Conservation (phyloP, 257 asterid species). For the Paulownia fortunei region DNA sequence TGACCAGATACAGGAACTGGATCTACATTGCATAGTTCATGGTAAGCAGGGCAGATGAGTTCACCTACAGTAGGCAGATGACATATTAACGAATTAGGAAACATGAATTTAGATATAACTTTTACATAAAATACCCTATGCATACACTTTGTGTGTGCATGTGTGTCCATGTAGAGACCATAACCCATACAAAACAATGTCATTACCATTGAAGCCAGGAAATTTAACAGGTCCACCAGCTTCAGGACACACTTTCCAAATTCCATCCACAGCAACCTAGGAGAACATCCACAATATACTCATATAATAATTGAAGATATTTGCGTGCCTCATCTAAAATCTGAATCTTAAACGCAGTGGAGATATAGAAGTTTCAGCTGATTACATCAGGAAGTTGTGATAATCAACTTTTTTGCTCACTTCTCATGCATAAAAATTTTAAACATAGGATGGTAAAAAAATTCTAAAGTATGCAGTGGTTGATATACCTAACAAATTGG, state of each 20-base stretch:
- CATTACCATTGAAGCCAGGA: constrained; percentile 84
- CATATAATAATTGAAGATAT: constrained; percentile 1
- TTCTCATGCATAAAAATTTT: background rate
- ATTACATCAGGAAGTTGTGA: background rate
- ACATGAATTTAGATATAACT: background rate
- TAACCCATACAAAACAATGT: constrained; percentile 6
- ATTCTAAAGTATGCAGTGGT: background rate
- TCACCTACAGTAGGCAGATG: constrained; percentile 61
- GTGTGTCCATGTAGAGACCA: too few species aligned
- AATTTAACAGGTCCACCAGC: constrained; percentile 83
- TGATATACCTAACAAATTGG: background rate
- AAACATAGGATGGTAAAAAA: background rate
- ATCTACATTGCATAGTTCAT: constrained; percentile 76
- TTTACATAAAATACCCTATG: background rate
- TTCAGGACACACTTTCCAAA: constrained; percentile 84
- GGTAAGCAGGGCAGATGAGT: constrained; percentile 90
- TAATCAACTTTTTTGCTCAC: background rate
- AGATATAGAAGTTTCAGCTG: background rate
- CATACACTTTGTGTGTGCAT: too few species aligned
- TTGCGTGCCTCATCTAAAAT: background rate
- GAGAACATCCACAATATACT: constrained; percentile 20
- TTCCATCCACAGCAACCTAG: constrained; percentile 91
- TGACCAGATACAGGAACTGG: constrained; percentile 71
- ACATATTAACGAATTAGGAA: background rate
- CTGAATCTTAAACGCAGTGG: background rate